A percentile compares a stretch with the other conserved stretches of the same genome.
Conservation (phyloP, 1,139 yeast species). For the Lodderomyces orthopsilosis region DNA sequence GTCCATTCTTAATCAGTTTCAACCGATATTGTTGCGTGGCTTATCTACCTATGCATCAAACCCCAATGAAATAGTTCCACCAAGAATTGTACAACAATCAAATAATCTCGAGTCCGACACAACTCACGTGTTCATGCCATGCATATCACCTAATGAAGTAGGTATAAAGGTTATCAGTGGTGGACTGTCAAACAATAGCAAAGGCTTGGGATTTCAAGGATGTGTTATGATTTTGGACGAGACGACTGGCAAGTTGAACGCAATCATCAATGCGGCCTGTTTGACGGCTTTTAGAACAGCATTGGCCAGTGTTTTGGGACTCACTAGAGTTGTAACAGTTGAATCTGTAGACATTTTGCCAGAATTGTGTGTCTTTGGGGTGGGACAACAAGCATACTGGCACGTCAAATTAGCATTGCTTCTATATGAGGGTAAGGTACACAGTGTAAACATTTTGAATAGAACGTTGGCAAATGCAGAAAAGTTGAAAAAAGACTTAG, state of each 20-base stretch:
- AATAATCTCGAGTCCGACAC: slow-evolving; percentile 30
- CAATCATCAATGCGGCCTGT: slow-evolving; percentile 56
- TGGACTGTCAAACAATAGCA: slow-evolving; percentile 33
- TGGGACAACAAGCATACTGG: slow-evolving; percentile 71
- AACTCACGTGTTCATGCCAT: slow-evolving; percentile 65
- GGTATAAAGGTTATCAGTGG: slow-evolving; percentile 52
- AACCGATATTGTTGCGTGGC: slow-evolving; percentile 27
- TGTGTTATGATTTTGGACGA: slow-evolving; percentile 50
- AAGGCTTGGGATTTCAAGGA: slow-evolving; percentile 51
- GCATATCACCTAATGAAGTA: slow-evolving; percentile 47
- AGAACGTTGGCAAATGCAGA: slow-evolving; percentile 44
- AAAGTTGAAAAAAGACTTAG: slow-evolving; percentile 24
- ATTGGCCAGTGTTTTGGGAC: slow-evolving; percentile 50
- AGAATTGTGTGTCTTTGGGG: slow-evolving; percentile 51
- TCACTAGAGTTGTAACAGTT: slow-evolving; percentile 32
- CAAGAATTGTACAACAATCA: slow-evolving; percentile 29
- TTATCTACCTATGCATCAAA: slow-evolving; percentile 20
- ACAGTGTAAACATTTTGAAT: slow-evolving; percentile 45
- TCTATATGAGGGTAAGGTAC: slow-evolving; percentile 38
- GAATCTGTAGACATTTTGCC: slow-evolving; percentile 18
- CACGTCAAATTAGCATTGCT: slow-evolving; percentile 48
- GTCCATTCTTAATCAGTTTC: slow-evolving; percentile 23
- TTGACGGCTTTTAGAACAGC: slow-evolving; percentile 72
- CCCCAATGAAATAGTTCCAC: slow-evolving; percentile 35
- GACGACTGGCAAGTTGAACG: slow-evolving; percentile 48